Evolutionary conservation across 2,329 filamentous ascomycete genomes (phyloP).

Genomic region (Thelonectria blattea): DNA sequence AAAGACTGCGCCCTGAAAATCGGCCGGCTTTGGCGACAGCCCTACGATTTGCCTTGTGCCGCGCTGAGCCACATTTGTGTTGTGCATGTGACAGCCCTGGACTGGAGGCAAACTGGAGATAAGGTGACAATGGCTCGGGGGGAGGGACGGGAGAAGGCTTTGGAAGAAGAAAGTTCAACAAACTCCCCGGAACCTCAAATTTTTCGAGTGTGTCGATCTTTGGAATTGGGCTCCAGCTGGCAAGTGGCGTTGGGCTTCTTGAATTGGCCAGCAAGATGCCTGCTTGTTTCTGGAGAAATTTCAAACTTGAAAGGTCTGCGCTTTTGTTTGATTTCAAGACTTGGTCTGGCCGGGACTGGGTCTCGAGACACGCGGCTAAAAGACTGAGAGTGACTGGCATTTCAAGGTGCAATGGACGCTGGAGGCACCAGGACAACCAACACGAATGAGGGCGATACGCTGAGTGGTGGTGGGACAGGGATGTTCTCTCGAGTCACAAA

Average conservation of each 20-base stretch:
- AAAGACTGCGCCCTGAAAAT: background rate
- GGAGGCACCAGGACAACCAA: too few species aligned
- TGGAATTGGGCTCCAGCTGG: too few species aligned
- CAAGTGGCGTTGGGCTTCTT: slow-evolving; percentile 24
- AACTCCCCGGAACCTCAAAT: slow-evolving; percentile 10
- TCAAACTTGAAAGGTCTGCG: background rate
- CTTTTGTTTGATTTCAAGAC: background rate
- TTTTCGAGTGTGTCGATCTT: slow-evolving; percentile 13
- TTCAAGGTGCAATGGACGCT: too few species aligned
- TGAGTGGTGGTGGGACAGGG: too few species aligned
- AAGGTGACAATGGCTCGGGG: too few species aligned
- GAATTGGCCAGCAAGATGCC: slow-evolving; percentile 25
- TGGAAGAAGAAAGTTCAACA: background rate
- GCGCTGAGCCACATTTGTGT: background rate
- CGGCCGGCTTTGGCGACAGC: background rate
- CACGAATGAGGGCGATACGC: too few species aligned
- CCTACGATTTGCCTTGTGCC: background rate
- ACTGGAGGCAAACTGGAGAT: background rate
- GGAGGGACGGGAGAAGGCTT: background rate
- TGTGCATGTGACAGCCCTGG: background rate
- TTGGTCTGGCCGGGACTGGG: too few species aligned
- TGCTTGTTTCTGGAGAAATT: background rate
- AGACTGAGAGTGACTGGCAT: too few species aligned
- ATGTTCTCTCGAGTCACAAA: too few species aligned
- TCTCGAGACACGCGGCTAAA: too few species aligned